These are phyloP conservation scores for Collybia mongolica DNA, from an alignment of 768 basidiomycete species.

Conservation along the genomic window DNA sequence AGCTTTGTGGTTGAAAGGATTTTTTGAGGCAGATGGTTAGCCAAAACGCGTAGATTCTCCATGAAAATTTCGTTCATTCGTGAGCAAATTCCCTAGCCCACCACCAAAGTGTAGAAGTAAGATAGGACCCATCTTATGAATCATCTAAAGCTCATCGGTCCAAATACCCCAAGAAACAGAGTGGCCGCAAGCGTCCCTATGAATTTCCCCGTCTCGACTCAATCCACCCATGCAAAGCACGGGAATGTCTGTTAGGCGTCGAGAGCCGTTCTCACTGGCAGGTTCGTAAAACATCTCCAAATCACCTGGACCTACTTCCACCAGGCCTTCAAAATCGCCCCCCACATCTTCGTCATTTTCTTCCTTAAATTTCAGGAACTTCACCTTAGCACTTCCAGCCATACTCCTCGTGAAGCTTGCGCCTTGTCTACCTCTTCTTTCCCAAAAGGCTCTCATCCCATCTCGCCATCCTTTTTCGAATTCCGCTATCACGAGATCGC, in stretches of 20 bases:
- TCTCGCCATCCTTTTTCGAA: slow-evolving; percentile 66
- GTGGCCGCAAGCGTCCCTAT: slow-evolving; percentile 40
- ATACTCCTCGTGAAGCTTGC: slow-evolving; percentile 30
- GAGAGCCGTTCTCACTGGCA: slow-evolving; percentile 4
- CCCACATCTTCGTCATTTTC: slow-evolving; percentile 21
- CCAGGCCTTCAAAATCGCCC: slow-evolving; percentile 34
- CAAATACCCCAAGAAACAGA: slow-evolving; percentile 32
- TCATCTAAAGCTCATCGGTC: slow-evolving; percentile 21
- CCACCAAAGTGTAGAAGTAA: background rate
- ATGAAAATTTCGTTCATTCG: background rate
- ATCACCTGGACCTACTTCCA: slow-evolving; percentile 29
- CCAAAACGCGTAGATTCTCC: background rate
- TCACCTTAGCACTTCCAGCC: background rate
- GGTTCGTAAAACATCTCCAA: slow-evolving; percentile 25
- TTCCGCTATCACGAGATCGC: slow-evolving; percentile 36
- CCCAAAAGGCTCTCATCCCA: slow-evolving; percentile 52
- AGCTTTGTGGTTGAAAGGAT: slow-evolving; percentile 61
- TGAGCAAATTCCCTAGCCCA: background rate
- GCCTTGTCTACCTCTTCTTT: slow-evolving; percentile 43
- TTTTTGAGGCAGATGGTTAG: slow-evolving; percentile 36
- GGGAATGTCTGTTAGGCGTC: slow-evolving; percentile 19
- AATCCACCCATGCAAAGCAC: slow-evolving; percentile 41
- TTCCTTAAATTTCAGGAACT: slow-evolving; percentile 12
- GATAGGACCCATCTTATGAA: background rate
- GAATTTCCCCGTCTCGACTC: slow-evolving; percentile 19